These are phyloP conservation scores for Cymodocea nodosa DNA, from an alignment of 116 monocot genomes.

Conservation along the genomic window DNA sequence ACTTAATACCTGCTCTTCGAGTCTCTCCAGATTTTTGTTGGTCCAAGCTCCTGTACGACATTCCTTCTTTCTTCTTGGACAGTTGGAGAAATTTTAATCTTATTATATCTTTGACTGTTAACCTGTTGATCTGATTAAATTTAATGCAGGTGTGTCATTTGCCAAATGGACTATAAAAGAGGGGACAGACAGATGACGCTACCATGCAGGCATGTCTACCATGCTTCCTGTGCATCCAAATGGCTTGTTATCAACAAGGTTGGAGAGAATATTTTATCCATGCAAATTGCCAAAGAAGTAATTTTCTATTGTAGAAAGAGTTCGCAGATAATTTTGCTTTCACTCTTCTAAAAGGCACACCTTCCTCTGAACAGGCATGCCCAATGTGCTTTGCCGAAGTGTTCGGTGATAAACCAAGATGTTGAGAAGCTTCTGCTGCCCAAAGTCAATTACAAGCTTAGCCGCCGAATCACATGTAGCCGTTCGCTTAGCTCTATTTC, in stretches of 20 bases:
- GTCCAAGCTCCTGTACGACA: too few species aligned
- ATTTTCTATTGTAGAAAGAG: background rate
- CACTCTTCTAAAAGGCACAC: background rate
- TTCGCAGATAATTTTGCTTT: background rate
- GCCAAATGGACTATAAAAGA: conserved; percentile 78
- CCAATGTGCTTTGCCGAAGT: conserved; percentile 23
- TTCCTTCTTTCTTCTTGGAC: background rate
- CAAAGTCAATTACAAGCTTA: too few species aligned
- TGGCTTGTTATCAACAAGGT: conserved; percentile 78
- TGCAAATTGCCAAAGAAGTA: background rate
- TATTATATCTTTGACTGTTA: background rate
- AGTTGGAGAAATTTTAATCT: background rate
- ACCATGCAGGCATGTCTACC: conserved; percentile 68
- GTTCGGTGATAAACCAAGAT: conserved; percentile 5
- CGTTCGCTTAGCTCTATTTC: too few species aligned
- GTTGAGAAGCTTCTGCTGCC: conserved; percentile 4
- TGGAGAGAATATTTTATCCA: background rate
- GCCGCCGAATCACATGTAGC: too few species aligned
- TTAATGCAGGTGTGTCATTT: conserved; percentile 63
- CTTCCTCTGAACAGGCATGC: conserved; percentile 12
- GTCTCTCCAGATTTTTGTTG: too few species aligned
- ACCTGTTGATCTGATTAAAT: background rate
- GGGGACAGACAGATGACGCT: conserved; percentile 60
- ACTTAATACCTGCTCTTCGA: too few species aligned
- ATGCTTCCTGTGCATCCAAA: conserved; percentile 38